phyloP scores from a whole-genome alignment of 2,329 filamentous ascomycete genomes.

The Zymoseptoria brevis region DNA sequence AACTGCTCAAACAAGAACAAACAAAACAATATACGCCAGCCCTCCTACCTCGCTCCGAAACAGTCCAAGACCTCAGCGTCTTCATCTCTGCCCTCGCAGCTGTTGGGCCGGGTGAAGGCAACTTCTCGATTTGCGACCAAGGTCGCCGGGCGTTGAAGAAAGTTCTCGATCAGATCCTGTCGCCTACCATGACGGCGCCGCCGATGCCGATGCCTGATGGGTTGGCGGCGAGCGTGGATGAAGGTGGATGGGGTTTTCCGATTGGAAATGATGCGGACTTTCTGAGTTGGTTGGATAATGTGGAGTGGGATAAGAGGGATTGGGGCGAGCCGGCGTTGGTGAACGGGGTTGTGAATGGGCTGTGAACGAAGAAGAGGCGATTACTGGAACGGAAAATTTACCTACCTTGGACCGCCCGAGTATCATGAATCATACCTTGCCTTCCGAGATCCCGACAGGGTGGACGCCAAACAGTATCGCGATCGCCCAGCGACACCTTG shows the following conservation, averaged over 20 bases:
- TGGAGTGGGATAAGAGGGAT: conserved; percentile 35
- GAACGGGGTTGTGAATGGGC: background rate
- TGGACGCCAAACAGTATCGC: too few species aligned
- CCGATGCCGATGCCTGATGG: conserved; percentile 6
- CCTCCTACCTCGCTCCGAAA: conserved; percentile 36
- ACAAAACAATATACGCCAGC: conserved; percentile 25
- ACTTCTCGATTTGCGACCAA: conserved; percentile 36
- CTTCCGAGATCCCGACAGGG: too few species aligned
- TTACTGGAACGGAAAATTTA: too few species aligned
- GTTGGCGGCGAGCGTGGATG: conserved; percentile 18
- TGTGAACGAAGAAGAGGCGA: background rate
- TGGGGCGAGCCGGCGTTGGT: background rate
- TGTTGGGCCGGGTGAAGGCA: conserved; percentile 33
- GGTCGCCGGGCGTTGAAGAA: conserved; percentile 35
- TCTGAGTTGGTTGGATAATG: conserved; percentile 37
- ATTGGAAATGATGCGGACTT: conserved; percentile 37
- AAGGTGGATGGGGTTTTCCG: conserved; percentile 30
- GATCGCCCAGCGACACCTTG: too few species aligned
- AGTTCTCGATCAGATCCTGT: conserved; percentile 38
- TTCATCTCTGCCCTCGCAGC: conserved; percentile 36
- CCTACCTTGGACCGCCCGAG: too few species aligned
- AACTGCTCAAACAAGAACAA: conserved; percentile 38
- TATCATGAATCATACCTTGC: too few species aligned
- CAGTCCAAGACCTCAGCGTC: conserved; percentile 40
- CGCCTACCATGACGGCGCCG: conserved; percentile 19